Base-by-base conservation (phyloP, 2,329 filamentous ascomycete genomes). In the Elsinoe perseae region DNA sequence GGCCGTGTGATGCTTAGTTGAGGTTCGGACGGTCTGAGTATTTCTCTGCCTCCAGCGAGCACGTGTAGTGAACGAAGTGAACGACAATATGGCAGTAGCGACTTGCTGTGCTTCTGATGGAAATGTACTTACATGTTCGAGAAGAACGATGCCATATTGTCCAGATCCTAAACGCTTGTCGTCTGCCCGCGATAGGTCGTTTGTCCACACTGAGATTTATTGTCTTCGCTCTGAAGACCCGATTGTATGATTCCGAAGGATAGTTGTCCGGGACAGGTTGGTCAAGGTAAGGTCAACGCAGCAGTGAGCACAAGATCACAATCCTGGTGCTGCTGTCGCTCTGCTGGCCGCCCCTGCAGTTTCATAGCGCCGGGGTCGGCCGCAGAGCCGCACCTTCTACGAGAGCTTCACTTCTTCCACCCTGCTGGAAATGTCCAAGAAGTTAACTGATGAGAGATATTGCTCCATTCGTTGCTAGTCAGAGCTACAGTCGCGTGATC, bases 91-190 rank as follows among this genome's bases (percentile, higher is more conserved):
- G 3, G 12, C 40, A 18, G 40, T 18, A 43, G 40, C 40, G 40
- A 23, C 10, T 38, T 10, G 30, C 14, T 7, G 2, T 2, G 20
- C 20, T 44, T 44, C 2, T 14, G 10, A 38, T 34, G 8, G 48
- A 38, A 52, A 36, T 16, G n/a, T 16, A 60, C 60, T 59, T 40
- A 61, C 60, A 61, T 60, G 18, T 60, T 61, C 5, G 60, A 60
- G 21, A 61, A 57, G 54, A 56, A 61, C 20, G 59, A 61, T 48
- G 59, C 43, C 59, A 61, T 61, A 50, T 14, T 58, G 36, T 32
- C 28, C 36, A 38, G 40, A 21, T 12, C 14, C 10, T 18, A 32
- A 25, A 23, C n/a, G 14, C 14, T 56, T 2, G 30, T 38, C 8
- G 23, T 54, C 9, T 18, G 32, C 30, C 8, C n/a, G 20, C 21